Conservation (phyloP, 2,329 filamentous ascomycete genomes). For the Periconia macrospinosa region DNA sequence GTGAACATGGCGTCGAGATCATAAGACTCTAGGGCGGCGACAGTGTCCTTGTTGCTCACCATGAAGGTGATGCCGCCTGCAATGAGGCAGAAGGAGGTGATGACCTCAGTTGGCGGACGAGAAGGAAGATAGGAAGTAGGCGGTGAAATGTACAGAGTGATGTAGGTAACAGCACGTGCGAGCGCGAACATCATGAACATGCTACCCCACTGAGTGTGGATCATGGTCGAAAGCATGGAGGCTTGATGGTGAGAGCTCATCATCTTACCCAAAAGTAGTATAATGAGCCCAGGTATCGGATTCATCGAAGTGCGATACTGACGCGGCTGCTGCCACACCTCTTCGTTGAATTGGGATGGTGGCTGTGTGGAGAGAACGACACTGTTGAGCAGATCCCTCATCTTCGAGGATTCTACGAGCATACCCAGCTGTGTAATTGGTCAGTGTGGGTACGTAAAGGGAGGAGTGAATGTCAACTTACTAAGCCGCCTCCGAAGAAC, state of each 20-base stretch:
- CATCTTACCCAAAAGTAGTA: constrained; percentile 86
- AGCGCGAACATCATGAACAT: constrained; percentile 80
- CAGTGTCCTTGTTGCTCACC: constrained; percentile 78
- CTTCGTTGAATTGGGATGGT: constrained; percentile 34
- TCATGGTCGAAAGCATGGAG: constrained; percentile 83
- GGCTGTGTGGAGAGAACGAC: constrained; percentile 46
- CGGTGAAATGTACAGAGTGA: constrained; percentile 76
- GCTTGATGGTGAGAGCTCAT: constrained; percentile 91
- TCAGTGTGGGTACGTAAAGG: constrained; percentile 20
- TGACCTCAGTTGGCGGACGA: constrained; percentile 85
- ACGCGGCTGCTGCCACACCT: constrained; percentile 61
- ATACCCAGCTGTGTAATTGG: constrained; percentile 63
- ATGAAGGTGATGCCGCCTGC: constrained; percentile 90
- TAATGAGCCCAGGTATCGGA: constrained; percentile 83
- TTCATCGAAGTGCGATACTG: constrained; percentile 79
- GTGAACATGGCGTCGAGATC: constrained; percentile 88
- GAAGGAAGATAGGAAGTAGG: constrained; percentile 79
- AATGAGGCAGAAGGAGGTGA: constrained; percentile 83
- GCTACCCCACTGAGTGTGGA: constrained; percentile 92
- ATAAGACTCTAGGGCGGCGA: constrained; percentile 75
- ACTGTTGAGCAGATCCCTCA: constrained; percentile 67
- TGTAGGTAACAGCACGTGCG: constrained; percentile 76
- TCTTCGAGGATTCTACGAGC: constrained; percentile 71
- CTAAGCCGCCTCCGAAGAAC: constrained; percentile 89
- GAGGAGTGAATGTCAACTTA: constrained; percentile 49